Base-by-base conservation (phyloP, 2,329 filamentous ascomycete genomes). In the Elsinoe necatrix region DNA sequence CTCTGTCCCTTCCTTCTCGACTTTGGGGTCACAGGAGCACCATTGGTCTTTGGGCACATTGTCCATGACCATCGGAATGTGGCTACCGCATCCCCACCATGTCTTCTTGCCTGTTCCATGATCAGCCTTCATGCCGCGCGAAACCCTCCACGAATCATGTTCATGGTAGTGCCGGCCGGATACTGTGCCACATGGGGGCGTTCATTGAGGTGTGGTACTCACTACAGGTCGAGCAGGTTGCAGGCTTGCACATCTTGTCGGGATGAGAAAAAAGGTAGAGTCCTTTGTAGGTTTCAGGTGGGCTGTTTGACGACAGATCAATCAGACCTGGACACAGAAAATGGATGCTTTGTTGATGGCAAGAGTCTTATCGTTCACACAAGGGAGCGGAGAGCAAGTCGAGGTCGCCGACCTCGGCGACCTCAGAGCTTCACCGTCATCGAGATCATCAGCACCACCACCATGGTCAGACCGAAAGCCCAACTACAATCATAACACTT, bases 1-100 rank as follows among this genome's bases (percentile, higher is more conserved):
- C 25, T 58, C 35, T 41, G 43, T 57, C 21, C 58, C 56, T 56
- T 80, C 77, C 39, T 75, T 73, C 65, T 82, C 78, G 60, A 86
- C 73, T 66, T 80, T 80, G 25, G 85, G 84, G 63, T 77, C 73
- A 67, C 85, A 89, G 21, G 73, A 74, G 73, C 86, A 89, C 71
- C 84, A 80, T 39, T 87, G 75, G 4, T 74, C 69, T 34, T 75
- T 71, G 3, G 82, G 76, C 42, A 87, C 68, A 23, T 68, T 64
- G 67, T 84, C 80, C 74, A 89, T 80, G 63, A 88, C 83, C 37
- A 60, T 42, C 21, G 59, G 57, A 55, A 62, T 61, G 59, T 67
- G 65, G 11, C 57, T 52, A 25, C 67, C 67, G 52, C 68, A 71
- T 47, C 68, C 67, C 59, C 61, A 67, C 67, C 67, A 71, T 11